Percentiles rank a stretch among this genome's conserved stretches.
Conservation (phyloP, 2,329 filamentous ascomycete species). For the Chaetomium olivaceum region DNA sequence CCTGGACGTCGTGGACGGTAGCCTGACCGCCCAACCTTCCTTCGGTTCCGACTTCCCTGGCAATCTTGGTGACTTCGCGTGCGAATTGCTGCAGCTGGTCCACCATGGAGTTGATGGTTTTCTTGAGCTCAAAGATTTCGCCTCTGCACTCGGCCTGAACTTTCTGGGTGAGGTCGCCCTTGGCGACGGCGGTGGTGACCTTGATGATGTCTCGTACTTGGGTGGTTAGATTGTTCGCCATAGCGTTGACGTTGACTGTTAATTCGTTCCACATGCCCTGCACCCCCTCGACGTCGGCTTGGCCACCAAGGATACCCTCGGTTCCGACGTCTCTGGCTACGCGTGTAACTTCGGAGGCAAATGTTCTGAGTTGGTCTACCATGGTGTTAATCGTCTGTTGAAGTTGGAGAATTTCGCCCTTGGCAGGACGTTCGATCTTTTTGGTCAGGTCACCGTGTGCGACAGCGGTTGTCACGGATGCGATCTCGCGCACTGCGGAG, state of each 20-base stretch:
- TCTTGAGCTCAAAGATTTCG: conserved; percentile 92
- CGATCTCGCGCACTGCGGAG: conserved; percentile 71
- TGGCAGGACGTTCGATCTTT: conserved; percentile 78
- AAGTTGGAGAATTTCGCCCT: conserved; percentile 78
- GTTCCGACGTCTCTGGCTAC: conserved; percentile 83
- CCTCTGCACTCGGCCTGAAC: conserved; percentile 90
- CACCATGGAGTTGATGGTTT: conserved; percentile 99
- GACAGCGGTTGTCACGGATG: conserved; percentile 79
- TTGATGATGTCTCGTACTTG: conserved; percentile 94
- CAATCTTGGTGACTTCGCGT: conserved; percentile 93
- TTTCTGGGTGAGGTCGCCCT: conserved; percentile 93
- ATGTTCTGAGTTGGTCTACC: conserved; percentile 82
- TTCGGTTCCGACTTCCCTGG: conserved; percentile 94
- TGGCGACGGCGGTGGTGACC: conserved; percentile 70
- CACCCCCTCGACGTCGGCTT: conserved; percentile 80
- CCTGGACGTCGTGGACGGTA: conserved; percentile 92
- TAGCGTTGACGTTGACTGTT: conserved; percentile 83
- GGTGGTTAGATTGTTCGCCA: conserved; percentile 84
- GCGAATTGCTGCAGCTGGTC: conserved; percentile 97
- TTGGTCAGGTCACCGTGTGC: conserved; percentile 81
- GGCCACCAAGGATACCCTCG: conserved; percentile 78
- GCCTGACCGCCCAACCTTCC: conserved; percentile 92
- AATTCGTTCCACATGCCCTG: conserved; percentile 89
- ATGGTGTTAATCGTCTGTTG: conserved; percentile 89
- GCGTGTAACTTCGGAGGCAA: conserved; percentile 80